Base-by-base conservation (phyloP, 2,329 filamentous ascomycete species). In the Talaromyces sp. region DNA sequence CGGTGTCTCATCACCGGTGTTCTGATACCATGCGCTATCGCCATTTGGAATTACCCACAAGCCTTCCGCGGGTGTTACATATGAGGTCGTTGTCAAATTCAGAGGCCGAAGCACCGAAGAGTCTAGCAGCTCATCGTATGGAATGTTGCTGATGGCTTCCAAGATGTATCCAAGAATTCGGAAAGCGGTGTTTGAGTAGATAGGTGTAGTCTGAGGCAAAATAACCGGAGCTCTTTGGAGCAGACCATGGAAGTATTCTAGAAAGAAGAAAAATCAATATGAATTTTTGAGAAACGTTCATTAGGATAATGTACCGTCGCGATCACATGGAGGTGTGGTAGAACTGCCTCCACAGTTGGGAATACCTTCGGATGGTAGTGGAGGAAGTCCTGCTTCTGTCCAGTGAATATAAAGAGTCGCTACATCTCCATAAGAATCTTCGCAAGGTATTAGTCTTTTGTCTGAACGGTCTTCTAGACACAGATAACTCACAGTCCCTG, bases 1-100 rank as follows among this genome's bases (percentile, higher is more conserved):
- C 80, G 80, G 78, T 43, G 71, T 74, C 19, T 78, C 76, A 7
- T 81, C 79, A 0, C 79, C 79, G 0, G 80, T 66, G 25, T 76
- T 74, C 40, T 73, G 76, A 11, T 73, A 67, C 78, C 80, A 82
- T 25, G 25, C 64, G 22, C 53, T 69, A n/a, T 70, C 69, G 27
- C 73, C 71, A 5, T 72, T 72, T 0, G 81, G 79, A 5, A 83
- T 79, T 1, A 83, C 69, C 0, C 70, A 75, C 17, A 63, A 29
- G 2, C 68, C 22, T 4, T 64, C 45, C 25, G 19, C 11, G 4
- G 63, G 61, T 68, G 68, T 17, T 69, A 67, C 5, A 74, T 74
- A 27, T 71, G 71, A 49, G 62, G 74, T 65, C 72, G 71, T 67
- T 71, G 78, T 79, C 22, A 84, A 68, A 1, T 73, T 73, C 7